Base-by-base conservation (phyloP, 169 alveolate genomes). In the Plasmodium gallinaceum region DNA sequence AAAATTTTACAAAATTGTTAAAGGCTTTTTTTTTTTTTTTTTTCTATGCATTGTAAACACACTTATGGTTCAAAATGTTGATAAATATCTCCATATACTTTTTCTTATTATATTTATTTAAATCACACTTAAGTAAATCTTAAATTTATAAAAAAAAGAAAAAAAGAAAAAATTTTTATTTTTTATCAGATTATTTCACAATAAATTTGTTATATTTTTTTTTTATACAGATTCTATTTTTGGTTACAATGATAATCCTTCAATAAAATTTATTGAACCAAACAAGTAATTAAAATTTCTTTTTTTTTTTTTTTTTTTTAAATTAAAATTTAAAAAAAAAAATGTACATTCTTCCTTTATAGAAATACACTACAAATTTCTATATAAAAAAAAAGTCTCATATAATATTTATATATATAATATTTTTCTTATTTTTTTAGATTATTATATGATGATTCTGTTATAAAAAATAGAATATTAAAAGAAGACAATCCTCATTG, bases 91-190 rank as follows among this genome's bases (percentile, higher is more conserved):
- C 65, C 14, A 76, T 48, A 24, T 76, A 66, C 57, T 43, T 76
- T 76, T 64, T 76, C 42, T 65, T 76, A 37, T 64, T 76, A 48
- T 76, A 43, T 66, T 43, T 76, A 46, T 62, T 76, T 39, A 76
- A 39, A 42, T 37, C 88, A 22, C 75, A 51, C 75, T 54, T 76
- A 26, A 24, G 88, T 76, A 76, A 45, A 37, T 24, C 26, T 18
- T 12, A 62, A 76, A 45, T 62, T 46, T 69, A 12, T 18, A 2
- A 43, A 5, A 43, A 52, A 39, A 64, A 64, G 20, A 54, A 37
- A 69, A 61, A 16, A 24, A 9, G 32, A 26, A n/a, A 45, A 58
- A 8, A 14, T 18, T 26, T 68, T 7, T 16, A 22, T 20, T n/a
- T 51, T n/a, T 26, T 46, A 42, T 7, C 12, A 22, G 22, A 52